Percentiles rank a stretch among this genome's conserved stretches.
Conservation (phyloP, 192 early-diverging fungal species). For the Backusella luteola region DNA sequence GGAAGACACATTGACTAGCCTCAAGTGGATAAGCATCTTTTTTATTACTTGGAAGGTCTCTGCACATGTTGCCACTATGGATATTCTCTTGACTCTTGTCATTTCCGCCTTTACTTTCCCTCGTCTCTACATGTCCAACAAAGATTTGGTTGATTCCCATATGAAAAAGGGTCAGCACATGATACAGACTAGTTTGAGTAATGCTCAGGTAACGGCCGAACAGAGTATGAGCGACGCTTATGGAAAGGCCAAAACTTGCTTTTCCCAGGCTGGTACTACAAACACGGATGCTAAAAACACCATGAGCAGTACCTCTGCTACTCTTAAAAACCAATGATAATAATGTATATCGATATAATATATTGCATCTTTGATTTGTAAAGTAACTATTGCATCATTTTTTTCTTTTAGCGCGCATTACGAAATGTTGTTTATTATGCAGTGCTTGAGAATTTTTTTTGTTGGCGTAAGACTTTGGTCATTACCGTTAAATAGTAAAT, state of each 20-base stretch:
- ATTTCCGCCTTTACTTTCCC: slow-evolving; percentile 24
- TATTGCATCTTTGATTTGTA: not conserved
- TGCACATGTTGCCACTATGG: slow-evolving; percentile 19
- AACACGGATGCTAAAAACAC: slow-evolving; percentile 30
- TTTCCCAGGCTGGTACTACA: slow-evolving; percentile 24
- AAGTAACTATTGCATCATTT: not conserved
- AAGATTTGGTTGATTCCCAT: slow-evolving; percentile 23
- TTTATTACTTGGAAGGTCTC: slow-evolving; percentile 21
- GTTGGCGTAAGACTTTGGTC: not conserved
- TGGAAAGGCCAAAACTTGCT: slow-evolving; percentile 16
- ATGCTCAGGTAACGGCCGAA: not conserved
- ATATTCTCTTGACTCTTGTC: not conserved
- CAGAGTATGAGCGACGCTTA: slow-evolving; percentile 19
- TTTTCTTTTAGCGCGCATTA: not conserved
- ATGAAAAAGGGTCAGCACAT: slow-evolving; percentile 16
- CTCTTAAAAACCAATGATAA: slow-evolving; percentile 19
- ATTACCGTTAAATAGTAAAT: too few relatives aligned
- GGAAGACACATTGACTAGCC: slow-evolving; percentile 15
- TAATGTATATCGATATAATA: not conserved
- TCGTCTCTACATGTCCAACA: slow-evolving; percentile 27
- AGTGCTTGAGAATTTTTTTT: not conserved
- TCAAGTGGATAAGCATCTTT: slow-evolving; percentile 20
- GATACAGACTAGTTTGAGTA: not conserved
- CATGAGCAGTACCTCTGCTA: slow-evolving; percentile 9
- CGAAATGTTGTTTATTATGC: not conserved